Percentiles rank a stretch among this genome's conserved stretches.
phyloP scores from a whole-genome alignment of 1,139 yeast genomes.

The Pichia norvegensis region DNA sequence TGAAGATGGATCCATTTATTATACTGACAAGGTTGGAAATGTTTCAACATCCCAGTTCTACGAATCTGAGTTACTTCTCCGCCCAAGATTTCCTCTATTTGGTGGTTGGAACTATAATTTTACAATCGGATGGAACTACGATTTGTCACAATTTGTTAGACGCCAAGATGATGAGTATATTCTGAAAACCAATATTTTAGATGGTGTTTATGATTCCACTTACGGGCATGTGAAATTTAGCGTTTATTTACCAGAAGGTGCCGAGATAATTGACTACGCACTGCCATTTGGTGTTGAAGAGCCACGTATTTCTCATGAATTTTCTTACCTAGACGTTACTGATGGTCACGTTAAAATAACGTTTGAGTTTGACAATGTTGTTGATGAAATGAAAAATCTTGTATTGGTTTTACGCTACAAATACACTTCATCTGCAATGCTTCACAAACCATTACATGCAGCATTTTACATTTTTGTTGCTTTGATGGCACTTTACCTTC shows the following conservation, averaged over 20 bases:
- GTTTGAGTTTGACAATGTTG: conserved; percentile 51
- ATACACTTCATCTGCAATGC: conserved; percentile 45
- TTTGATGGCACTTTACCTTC: conserved; percentile 48
- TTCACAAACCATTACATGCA: conserved; percentile 60
- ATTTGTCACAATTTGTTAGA: conserved; percentile 43
- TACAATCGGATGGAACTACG: conserved; percentile 85
- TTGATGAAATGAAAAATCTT: conserved; percentile 59
- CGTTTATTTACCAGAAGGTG: conserved; percentile 83
- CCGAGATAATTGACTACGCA: conserved; percentile 51
- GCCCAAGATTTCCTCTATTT: conserved; percentile 86
- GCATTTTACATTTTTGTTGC: conserved; percentile 58
- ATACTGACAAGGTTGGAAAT: conserved; percentile 85
- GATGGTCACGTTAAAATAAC: conserved; percentile 78
- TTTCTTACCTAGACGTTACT: conserved; percentile 67
- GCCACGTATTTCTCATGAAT: conserved; percentile 36
- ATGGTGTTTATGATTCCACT: conserved; percentile 60
- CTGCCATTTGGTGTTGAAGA: conserved; percentile 45
- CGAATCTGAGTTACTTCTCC: conserved; percentile 46
- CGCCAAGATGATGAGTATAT: conserved; percentile 38
- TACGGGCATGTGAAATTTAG: conserved; percentile 57
- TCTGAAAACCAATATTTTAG: conserved; percentile 62
- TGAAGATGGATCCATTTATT: conserved; percentile 45
- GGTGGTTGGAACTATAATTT: conserved; percentile 97
- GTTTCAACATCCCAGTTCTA: conserved; percentile 70
- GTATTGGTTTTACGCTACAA: conserved; percentile 57